Percentiles rank a stretch among this genome's conserved stretches.
Evolutionary conservation across 2,329 filamentous ascomycete genomes (phyloP).

Genomic region (Colletotrichum limetticola): DNA sequence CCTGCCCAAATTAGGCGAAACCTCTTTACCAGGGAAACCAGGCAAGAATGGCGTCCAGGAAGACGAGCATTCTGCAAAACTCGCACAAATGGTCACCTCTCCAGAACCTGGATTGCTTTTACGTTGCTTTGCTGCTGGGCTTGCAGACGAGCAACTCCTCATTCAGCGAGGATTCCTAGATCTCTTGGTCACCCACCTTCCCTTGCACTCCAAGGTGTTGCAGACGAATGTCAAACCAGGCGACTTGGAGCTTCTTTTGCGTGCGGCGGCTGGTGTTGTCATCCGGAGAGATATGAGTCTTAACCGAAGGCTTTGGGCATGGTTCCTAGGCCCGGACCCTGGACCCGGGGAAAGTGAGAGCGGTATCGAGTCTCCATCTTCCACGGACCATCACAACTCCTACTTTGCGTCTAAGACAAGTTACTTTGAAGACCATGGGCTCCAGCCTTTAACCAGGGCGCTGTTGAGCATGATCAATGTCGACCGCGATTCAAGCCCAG

Average conservation of each 20-base stretch:
- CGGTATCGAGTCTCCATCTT: conserved; percentile 55
- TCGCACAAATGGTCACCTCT: conserved; percentile 77
- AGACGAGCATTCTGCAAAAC: conserved; percentile 61
- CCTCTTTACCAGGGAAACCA: conserved; percentile 43
- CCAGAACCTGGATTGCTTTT: conserved; percentile 93
- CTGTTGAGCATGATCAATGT: conserved; percentile 80
- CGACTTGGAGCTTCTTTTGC: conserved; percentile 85
- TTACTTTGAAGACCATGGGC: conserved; percentile 86
- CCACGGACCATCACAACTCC: conserved; percentile 54
- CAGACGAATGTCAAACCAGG: conserved; percentile 77
- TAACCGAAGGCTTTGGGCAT: conserved; percentile 94
- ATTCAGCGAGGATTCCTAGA: conserved; percentile 96
- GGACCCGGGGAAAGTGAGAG: conserved; percentile 59
- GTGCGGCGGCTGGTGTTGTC: conserved; percentile 88
- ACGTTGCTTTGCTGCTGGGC: conserved; percentile 90
- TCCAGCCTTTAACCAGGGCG: conserved; percentile 78
- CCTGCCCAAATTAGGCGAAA: conserved; percentile 75
- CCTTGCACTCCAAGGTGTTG: conserved; percentile 83
- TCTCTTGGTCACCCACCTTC: conserved; percentile 88
- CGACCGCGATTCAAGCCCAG: conserved; percentile 59
- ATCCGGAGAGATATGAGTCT: conserved; percentile 94
- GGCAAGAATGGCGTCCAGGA: conserved; percentile 44
- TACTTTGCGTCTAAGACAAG: conserved; percentile 70
- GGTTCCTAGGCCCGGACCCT: conserved; percentile 87
- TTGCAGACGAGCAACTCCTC: conserved; percentile 87